phyloP scores from a whole-genome alignment of 2,329 filamentous ascomycete genomes.

The Tympanopsis confertula region DNA sequence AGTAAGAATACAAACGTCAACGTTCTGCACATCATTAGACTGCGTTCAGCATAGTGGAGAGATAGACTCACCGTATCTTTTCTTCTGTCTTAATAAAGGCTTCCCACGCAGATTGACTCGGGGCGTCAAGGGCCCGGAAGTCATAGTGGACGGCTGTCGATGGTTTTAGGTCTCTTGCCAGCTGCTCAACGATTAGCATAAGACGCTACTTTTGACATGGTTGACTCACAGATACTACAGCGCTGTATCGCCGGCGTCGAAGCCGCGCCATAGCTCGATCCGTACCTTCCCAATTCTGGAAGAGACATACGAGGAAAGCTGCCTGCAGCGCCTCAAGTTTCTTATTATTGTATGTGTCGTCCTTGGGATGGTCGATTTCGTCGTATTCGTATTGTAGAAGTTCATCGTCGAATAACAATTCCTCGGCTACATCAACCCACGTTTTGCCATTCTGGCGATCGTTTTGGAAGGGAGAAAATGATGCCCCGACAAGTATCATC shows the following conservation, averaged over 20 bases:
- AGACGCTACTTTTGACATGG: slow-evolving; percentile 7
- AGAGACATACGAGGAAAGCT: slow-evolving; percentile 22
- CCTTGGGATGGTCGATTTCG: slow-evolving; percentile 6
- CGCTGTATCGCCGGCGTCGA: slow-evolving; percentile 19
- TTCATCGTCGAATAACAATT: slow-evolving; percentile 21
- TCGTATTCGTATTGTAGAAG: slow-evolving; percentile 20
- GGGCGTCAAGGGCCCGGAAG: background rate
- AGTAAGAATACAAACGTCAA: slow-evolving; percentile 22
- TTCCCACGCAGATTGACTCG: slow-evolving; percentile 1
- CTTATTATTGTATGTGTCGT: slow-evolving; percentile 6
- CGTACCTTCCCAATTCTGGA: slow-evolving; percentile 24
- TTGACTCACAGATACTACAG: slow-evolving; percentile 19
- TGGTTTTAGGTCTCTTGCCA: too few relatives aligned
- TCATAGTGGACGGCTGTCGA: slow-evolving; percentile 1
- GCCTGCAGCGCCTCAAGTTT: slow-evolving; percentile 22
- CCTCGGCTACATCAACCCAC: slow-evolving; percentile 24
- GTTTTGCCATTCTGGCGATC: slow-evolving; percentile 17
- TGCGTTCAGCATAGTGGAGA: background rate
- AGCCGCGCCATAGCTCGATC: slow-evolving; percentile 19
- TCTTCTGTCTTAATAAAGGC: slow-evolving; percentile 3
- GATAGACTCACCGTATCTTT: slow-evolving; percentile 3
- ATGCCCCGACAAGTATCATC: slow-evolving; percentile 21
- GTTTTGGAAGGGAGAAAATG: slow-evolving; percentile 15
- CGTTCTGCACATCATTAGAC: slow-evolving; percentile 5
- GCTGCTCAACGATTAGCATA: background rate